These are phyloP conservation scores for Paraurostyla sp. DNA, from an alignment of 73 alveolate genomes.

Conservation along the genomic window DNA sequence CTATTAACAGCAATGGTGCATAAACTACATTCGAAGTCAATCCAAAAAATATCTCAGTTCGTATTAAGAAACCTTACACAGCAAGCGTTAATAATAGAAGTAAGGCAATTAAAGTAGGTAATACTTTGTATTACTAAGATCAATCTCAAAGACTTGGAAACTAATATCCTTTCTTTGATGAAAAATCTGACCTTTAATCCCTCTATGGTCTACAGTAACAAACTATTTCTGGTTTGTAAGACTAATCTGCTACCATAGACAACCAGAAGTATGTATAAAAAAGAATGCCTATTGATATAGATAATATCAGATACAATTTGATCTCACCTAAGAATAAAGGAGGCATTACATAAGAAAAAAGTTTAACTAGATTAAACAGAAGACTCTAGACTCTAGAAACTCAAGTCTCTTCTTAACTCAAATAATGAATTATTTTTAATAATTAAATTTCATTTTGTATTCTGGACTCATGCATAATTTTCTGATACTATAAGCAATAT, in stretches of 20 bases:
- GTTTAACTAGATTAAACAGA: conserved; percentile 1
- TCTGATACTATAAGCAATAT: conserved; percentile 86
- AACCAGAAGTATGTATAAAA: background rate
- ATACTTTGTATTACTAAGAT: background rate
- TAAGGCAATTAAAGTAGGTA: too few species aligned
- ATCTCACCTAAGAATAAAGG: background rate
- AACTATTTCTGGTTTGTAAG: background rate
- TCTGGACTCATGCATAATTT: conserved; percentile 70
- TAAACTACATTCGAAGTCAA: too few species aligned
- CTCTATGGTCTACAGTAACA: too few species aligned
- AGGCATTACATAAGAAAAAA: background rate
- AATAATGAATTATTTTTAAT: background rate
- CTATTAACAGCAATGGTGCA: too few species aligned
- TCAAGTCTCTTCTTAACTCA: background rate
- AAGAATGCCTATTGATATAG: background rate
- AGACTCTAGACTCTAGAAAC: conserved; percentile 8
- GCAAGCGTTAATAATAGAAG: too few species aligned
- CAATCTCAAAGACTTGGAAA: background rate
- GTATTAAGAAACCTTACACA: too few species aligned
- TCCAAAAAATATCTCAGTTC: too few species aligned
- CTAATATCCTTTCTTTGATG: background rate
- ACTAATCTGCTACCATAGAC: background rate
- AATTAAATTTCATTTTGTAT: background rate
- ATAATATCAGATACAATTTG: conserved; percentile 1
- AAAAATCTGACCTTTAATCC: background rate